Conservation (phyloP, 345 rosid genomes). For the Ceriops zippeliana region DNA sequence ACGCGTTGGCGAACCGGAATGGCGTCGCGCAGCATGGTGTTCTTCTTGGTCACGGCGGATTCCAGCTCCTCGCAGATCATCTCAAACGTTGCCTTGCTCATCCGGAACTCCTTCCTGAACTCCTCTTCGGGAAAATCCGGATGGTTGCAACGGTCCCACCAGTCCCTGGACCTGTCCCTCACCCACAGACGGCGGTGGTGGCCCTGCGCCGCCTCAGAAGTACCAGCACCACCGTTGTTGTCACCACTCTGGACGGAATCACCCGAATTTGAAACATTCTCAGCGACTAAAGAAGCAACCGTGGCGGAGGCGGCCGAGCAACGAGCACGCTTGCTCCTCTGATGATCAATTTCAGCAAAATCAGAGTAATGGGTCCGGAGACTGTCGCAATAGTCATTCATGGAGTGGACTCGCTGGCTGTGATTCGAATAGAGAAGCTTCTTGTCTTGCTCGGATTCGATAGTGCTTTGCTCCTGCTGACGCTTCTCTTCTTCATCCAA, state of each 20-base stretch:
- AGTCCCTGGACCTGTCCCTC: slow-evolving; percentile 67
- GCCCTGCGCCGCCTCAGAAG: slow-evolving; percentile 20
- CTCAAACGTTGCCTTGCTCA: slow-evolving; percentile 77
- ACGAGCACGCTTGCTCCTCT: slow-evolving; percentile 40
- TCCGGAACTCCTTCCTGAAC: slow-evolving; percentile 72
- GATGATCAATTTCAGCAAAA: slow-evolving; percentile 38
- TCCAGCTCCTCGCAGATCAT: slow-evolving; percentile 74
- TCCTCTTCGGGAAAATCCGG: slow-evolving; percentile 81
- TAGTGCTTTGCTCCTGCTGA: background rate
- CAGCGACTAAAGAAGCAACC: slow-evolving; percentile 19
- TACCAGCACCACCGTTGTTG: slow-evolving; percentile 18
- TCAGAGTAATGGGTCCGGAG: slow-evolving; percentile 37
- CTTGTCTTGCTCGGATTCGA: slow-evolving; percentile 37
- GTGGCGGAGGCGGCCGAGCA: slow-evolving; percentile 27
- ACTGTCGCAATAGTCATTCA: slow-evolving; percentile 33
- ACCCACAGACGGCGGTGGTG: slow-evolving; percentile 87
- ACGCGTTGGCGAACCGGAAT: slow-evolving; percentile 90
- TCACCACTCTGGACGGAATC: background rate
- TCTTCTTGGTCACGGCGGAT: slow-evolving; percentile 77
- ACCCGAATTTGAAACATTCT: background rate
- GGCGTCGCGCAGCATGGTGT: slow-evolving; percentile 79
- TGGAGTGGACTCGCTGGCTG: slow-evolving; percentile 24
- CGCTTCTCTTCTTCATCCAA: slow-evolving; percentile 19
- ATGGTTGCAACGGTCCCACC: slow-evolving; percentile 92
- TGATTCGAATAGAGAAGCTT: slow-evolving; percentile 41